Conservation (phyloP, 495 filamentous ascomycete species). For the Jackrogersella minutella region DNA sequence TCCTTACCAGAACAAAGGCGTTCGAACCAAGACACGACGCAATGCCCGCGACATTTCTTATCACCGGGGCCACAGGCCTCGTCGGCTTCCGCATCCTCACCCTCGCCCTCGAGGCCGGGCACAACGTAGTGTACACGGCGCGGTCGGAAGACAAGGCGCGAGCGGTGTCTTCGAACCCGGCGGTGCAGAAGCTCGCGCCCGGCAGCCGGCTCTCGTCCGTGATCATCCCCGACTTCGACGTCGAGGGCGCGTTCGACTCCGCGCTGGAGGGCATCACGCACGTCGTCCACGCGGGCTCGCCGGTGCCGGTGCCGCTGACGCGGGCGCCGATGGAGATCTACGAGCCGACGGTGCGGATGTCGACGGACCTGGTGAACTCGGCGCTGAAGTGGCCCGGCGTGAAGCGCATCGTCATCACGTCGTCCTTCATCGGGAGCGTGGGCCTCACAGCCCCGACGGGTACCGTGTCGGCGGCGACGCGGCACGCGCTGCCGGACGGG, state of each 20-base stretch:
- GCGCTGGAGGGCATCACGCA: slow-evolving; percentile 55
- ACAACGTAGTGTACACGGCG: slow-evolving; percentile 49
- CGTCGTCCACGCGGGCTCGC: slow-evolving; percentile 60
- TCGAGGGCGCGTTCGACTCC: slow-evolving; percentile 53
- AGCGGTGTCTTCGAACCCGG: slow-evolving; percentile 39
- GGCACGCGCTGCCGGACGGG: slow-evolving; percentile 20
- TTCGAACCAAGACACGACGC: too few relatives aligned
- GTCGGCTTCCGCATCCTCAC: slow-evolving; percentile 48
- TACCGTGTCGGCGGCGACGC: slow-evolving; percentile 23
- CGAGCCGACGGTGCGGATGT: slow-evolving; percentile 42
- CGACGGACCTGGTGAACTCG: slow-evolving; percentile 38
- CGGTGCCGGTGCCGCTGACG: slow-evolving; percentile 36
- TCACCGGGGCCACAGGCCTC: slow-evolving; percentile 51
- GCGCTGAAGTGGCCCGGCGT: slow-evolving; percentile 40
- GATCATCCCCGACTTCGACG: slow-evolving; percentile 55
- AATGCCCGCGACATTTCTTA: slow-evolving; percentile 41
- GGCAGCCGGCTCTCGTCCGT: slow-evolving; percentile 43
- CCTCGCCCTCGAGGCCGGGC: slow-evolving; percentile 43
- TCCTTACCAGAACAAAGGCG: too few relatives aligned
- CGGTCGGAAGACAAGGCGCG: slow-evolving; percentile 43
- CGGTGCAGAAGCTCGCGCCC: slow-evolving; percentile 36
- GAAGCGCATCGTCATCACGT: slow-evolving; percentile 49
- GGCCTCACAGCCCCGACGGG: slow-evolving; percentile 19
- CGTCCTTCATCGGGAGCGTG: slow-evolving; percentile 36
- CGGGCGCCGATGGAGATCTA: slow-evolving; percentile 37